Evolutionary conservation across 495 filamentous ascomycete genomes (phyloP).

Genomic region (Parmelia sp.): DNA sequence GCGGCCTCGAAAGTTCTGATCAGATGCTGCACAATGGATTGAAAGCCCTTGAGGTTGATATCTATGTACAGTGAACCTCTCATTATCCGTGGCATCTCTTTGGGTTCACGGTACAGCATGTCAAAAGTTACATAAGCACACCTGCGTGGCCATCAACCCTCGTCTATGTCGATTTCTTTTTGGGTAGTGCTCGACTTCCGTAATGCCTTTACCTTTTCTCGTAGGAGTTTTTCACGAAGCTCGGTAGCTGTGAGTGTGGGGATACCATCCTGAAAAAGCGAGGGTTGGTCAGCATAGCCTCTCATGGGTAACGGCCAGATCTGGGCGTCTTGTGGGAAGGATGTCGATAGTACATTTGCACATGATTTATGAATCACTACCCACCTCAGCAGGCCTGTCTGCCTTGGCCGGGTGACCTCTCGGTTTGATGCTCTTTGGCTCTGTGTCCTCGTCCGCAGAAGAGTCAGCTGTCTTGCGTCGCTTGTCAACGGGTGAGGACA

Average conservation of each 20-base stretch:
- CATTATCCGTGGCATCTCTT: not conserved
- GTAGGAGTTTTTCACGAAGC: constrained; percentile 59
- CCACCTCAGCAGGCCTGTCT: constrained; percentile 41
- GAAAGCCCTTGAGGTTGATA: not conserved
- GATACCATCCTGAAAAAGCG: constrained; percentile 19
- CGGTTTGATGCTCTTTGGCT: constrained; percentile 39
- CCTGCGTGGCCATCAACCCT: not conserved
- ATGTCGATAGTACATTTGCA: constrained; percentile 17
- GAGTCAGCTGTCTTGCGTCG: constrained; percentile 56
- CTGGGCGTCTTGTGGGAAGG: not conserved
- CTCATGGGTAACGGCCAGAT: not conserved
- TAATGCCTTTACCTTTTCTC: constrained; percentile 57
- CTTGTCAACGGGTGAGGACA: constrained; percentile 46
- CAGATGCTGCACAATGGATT: not conserved
- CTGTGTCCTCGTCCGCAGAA: constrained; percentile 49
- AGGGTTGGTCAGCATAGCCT: constrained; percentile 7
- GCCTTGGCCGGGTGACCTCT: constrained; percentile 13
- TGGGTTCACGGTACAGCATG: not conserved
- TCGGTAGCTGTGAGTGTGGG: constrained; percentile 43
- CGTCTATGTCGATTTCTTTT: constrained; percentile 22
- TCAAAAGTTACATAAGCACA: not conserved
- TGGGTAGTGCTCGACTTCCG: constrained; percentile 33
- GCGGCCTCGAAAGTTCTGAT: not conserved
- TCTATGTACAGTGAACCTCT: constrained; percentile 10
- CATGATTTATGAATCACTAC: constrained; percentile 37